Base-by-base conservation (phyloP, 2,329 filamentous ascomycete species). In the Chaetothyriales sp. region DNA sequence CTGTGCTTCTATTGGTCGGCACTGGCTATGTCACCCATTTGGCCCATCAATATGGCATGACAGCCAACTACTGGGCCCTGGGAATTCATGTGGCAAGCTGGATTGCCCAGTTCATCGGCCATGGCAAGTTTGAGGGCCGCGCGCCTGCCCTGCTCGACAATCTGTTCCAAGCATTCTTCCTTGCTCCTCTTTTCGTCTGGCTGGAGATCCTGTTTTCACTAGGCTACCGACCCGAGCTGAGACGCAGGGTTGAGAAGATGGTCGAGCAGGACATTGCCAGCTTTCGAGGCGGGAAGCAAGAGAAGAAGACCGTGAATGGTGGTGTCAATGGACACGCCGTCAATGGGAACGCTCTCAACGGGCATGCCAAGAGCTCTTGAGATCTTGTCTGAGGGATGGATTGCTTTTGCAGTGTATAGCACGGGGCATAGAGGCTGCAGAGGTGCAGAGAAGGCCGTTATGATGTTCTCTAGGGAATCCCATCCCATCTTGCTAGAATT, bases 161-260 rank as follows among this genome's bases (percentile, higher is more conserved):
- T 63, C 70, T 96, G 43, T 75, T 93, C 46, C 92, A 96, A 69
- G 89, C 92, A 25, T 68, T 96, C 57, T 90, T 96, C 63, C 75
- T 96, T 20, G 92, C 92, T 0, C 92, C 92, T 7, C 83, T 98
- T 62, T 98, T 96, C 61, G 90, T 96, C 52, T 98, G 92, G 86
- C 83, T 98, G 61, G 89, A 96, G 71, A 70, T 93, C 20, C 75
- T 98, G 22, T 98, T 98, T 73, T 80, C 76, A 62, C 78, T 93
- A 48, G 92, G 92, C 47, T 98, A 96, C 68, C 79, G 92, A 53
- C 85, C 83, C 1, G 88, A 94, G 66, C 73, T 98, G 59, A 87
- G 90, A 70, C 76, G 77, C 54, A 80, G 90, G 48, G 79, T 96
- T 44, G 80, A 90, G 55, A 80, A 81, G 64, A 80, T 77, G 39